Evolutionary conservation across 1,284 basidiomycete species (phyloP), one percentile per base, ranked within the genome.

Genomic region (Xerocomus tenax): DNA sequence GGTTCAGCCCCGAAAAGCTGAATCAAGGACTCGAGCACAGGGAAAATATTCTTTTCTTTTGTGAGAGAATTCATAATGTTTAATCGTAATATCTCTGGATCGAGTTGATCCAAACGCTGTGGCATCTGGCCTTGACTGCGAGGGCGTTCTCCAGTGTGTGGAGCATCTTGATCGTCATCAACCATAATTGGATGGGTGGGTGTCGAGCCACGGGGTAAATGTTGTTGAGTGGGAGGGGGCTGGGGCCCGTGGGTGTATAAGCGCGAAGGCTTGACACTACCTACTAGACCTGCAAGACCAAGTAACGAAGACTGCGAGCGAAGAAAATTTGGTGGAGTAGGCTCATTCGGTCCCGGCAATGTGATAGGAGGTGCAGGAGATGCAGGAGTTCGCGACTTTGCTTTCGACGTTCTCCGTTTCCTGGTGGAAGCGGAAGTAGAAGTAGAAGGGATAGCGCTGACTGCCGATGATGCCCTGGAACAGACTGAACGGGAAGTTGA

Each of bases 301-400:
- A 87, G 72, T 6, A 88, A 68, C 0, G 80, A 80, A 41, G 79
- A 72, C 58, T 87, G 84, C 56, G 77, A 85, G 32, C 85, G 79
- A 48, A 87, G 68, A 53, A 85, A 84, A 63, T 86, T 79, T 2
- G 76, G 68, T n/a, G 84, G 85, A 18, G 72, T 68, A 2, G 80
- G 79, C 45, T 71, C 73, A 48, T 75, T 72, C 26, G 81, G 75
- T 53, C 79, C 76, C 0, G 84, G 84, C 15, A 87, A 80, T 43
- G 77, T 70, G 16, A 79, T 81, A 3, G 77, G 72, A 15, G 74
- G 64, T 26, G 66, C 63, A 15, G 63, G 57, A 9, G 69, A 61
- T n/a, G 63, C 61, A 8, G 69, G 65, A 4, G 68, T 68, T 8
- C 57, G 28, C 25, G 66, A 60, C 36, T 62, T 61, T 29, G 63